A percentile compares a stretch with the other conserved stretches of the same genome.
These are phyloP conservation scores for Fremontodendron californicum DNA, from an alignment of 345 rosid species.

Conservation along the genomic window DNA sequence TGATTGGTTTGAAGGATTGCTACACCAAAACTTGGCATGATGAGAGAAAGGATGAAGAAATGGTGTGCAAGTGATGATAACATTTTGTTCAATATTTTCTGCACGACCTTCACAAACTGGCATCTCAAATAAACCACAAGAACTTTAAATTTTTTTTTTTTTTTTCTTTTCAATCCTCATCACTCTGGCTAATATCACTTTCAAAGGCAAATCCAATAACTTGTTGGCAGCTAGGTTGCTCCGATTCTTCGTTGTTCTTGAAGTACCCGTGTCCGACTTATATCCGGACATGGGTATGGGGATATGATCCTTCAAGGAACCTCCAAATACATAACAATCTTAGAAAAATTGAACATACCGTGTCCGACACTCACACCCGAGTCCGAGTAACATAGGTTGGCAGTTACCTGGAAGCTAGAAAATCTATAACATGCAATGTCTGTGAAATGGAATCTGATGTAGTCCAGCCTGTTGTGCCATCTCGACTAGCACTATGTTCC, in stretches of 20 bases:
- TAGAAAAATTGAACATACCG: no score
- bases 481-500: constrained; percentile 78
- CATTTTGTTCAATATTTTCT: background rate
- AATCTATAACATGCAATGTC: constrained; percentile 59
- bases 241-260: no score
- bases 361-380: no score
- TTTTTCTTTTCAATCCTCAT: background rate
- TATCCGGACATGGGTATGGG: no score
- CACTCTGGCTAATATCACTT: background rate
- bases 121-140: background rate
- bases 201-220: background rate
- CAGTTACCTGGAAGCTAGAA: constrained; percentile 63
- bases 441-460: constrained; percentile 46
- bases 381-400: no score
- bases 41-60: background rate
- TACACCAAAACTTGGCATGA: background rate
- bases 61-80: background rate
- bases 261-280: no score
- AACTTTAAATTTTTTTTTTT: no score
- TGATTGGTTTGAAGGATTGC: background rate
- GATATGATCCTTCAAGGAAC: no score
- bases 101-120: background rate
- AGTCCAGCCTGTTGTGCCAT: constrained; percentile 59
- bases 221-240: constrained; percentile 41
- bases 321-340: no score